Conservation (phyloP, 305 asterid species). For the Plantago coronopus region DNA sequence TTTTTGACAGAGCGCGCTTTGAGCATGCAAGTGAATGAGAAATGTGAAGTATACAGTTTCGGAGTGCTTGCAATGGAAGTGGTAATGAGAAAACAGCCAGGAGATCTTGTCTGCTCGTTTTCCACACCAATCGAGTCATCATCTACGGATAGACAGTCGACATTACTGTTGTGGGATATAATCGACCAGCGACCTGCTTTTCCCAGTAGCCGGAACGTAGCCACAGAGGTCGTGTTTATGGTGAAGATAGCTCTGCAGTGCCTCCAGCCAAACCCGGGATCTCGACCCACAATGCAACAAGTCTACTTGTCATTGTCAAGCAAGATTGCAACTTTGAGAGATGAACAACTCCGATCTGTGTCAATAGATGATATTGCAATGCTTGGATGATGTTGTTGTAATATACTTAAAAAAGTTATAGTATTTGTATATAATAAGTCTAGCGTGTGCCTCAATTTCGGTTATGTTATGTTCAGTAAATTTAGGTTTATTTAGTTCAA, state of each 20-base stretch:
- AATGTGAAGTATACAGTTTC: too few species aligned
- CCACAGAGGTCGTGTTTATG: constrained; percentile 14
- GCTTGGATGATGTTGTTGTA: neutral
- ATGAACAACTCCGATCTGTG: neutral
- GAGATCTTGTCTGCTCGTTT: constrained; percentile 22
- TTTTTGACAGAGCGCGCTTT: too few species aligned
- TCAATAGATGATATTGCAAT: neutral
- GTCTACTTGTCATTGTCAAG: constrained; percentile 18
- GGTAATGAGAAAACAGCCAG: constrained; percentile 33
- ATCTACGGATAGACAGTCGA: neutral
- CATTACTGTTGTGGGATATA: constrained; percentile 21
- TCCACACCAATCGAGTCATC: neutral
- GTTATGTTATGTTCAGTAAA: too few species aligned
- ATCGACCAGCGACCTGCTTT: constrained; percentile 25
- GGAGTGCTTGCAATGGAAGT: too few species aligned
- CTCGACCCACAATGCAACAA: constrained; percentile 32
- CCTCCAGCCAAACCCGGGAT: constrained; percentile 18
- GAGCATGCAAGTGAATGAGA: too few species aligned
- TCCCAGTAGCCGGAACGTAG: constrained; percentile 14
- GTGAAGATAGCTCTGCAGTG: constrained; percentile 24
- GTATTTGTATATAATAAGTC: too few species aligned
- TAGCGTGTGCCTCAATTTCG: too few species aligned
- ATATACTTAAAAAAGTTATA: too few species aligned
- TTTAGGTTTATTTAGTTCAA: too few species aligned
- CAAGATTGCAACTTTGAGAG: constrained; percentile 2